Percentiles rank a stretch among this genome's conserved stretches.
Conservation (phyloP, 495 filamentous ascomycete species). For the Paragyromitra xinjiangensis region DNA sequence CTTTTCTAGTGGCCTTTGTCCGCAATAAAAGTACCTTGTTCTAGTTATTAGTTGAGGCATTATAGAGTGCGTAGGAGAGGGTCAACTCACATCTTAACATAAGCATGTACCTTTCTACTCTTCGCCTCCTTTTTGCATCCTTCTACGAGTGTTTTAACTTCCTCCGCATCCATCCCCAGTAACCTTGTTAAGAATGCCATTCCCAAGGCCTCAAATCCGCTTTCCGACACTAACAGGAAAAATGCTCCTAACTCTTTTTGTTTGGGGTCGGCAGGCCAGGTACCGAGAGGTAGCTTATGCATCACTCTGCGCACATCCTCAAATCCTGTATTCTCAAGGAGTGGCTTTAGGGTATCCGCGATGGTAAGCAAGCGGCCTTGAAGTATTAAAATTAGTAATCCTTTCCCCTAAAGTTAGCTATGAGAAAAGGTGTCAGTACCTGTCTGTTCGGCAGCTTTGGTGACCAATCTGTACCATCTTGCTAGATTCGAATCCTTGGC, state of each 20-base stretch:
- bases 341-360: background rate
- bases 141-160: slow-evolving; percentile 16
- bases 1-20: slow-evolving; percentile 7
- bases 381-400: background rate
- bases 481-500: background rate
- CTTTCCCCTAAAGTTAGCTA: background rate
- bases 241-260: slow-evolving; percentile 40
- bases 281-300: slow-evolving; percentile 33
- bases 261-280: slow-evolving; percentile 31
- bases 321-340: slow-evolving; percentile 32
- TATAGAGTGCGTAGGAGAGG: too few species aligned
- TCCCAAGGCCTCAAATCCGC: slow-evolving; percentile 47
- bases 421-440: slow-evolving; percentile 27
- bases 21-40: slow-evolving; percentile 25
- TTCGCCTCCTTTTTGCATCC: slow-evolving; percentile 16
- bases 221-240: slow-evolving; percentile 14
- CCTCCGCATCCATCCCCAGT: slow-evolving; percentile 16
- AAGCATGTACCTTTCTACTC: slow-evolving; percentile 39
- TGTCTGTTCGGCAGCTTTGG: slow-evolving; percentile 21
- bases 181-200: slow-evolving; percentile 41
- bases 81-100: slow-evolving; percentile 7
- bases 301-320: background rate
- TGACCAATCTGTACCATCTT: slow-evolving; percentile 27
- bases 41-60: background rate
- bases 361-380: slow-evolving; percentile 29